A percentile compares a stretch with the other conserved stretches of the same genome.
Conservation (phyloP, 2,329 filamentous ascomycete species). For the Fusarium palustre region DNA sequence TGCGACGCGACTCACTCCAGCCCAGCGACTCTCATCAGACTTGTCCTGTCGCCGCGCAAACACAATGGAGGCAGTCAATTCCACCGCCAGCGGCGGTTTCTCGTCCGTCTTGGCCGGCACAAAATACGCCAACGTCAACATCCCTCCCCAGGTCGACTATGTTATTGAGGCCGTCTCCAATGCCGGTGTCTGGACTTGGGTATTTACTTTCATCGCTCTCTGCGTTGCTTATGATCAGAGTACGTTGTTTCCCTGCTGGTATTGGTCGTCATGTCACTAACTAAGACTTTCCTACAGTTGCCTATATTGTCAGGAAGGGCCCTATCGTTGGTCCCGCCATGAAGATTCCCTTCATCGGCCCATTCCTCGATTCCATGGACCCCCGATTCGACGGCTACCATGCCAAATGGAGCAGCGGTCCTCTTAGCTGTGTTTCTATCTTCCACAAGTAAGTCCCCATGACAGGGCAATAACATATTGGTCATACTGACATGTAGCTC, state of each 20-base stretch:
- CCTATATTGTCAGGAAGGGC: slow-evolving; percentile 80
- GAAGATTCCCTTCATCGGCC: slow-evolving; percentile 92
- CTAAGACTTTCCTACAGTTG: slow-evolving; percentile 64
- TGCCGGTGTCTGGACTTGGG: slow-evolving; percentile 69
- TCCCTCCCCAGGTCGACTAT: slow-evolving; percentile 68
- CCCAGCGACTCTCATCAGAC: slow-evolving; percentile 10
- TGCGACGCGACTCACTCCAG: slow-evolving; percentile 19
- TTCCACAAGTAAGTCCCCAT: slow-evolving; percentile 87
- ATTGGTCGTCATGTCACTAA: slow-evolving; percentile 34
- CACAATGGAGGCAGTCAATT: slow-evolving; percentile 68
- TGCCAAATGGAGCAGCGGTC: slow-evolving; percentile 90
- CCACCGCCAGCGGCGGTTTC: slow-evolving; percentile 75
- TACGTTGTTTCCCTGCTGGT: slow-evolving; percentile 61
- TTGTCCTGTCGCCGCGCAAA: slow-evolving; percentile 13
- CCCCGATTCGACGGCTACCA: slow-evolving; percentile 93
- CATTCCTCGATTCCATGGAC: slow-evolving; percentile 91
- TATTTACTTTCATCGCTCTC: slow-evolving; percentile 76
- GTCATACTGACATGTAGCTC: slow-evolving; percentile 18
- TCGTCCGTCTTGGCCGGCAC: slow-evolving; percentile 73
- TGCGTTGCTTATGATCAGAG: slow-evolving; percentile 90
- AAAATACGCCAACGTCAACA: slow-evolving; percentile 60
- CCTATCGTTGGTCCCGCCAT: slow-evolving; percentile 78
- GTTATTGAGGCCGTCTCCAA: slow-evolving; percentile 67
- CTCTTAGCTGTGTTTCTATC: slow-evolving; percentile 95
- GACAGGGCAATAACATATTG: too few species aligned